Conservation (phyloP, 2,329 filamentous ascomycete species). For the Xylaria digitata region DNA sequence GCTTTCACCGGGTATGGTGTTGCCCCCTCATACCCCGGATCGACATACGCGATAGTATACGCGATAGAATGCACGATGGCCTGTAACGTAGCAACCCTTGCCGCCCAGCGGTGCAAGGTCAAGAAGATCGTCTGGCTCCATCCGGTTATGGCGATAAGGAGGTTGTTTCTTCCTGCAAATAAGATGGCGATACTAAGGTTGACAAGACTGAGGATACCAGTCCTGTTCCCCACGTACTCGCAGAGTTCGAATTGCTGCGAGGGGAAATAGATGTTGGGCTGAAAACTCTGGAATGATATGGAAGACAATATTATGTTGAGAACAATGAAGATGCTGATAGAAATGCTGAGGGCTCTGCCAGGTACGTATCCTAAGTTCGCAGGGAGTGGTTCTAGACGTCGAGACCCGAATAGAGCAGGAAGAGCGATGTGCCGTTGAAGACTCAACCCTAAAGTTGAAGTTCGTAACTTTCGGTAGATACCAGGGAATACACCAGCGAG, state of each 20-base stretch:
- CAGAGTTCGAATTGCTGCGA: constrained; percentile 32
- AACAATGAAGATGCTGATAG: constrained; percentile 32
- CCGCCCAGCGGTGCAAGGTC: constrained; percentile 47
- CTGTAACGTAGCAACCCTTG: constrained; percentile 47
- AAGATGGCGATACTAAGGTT: constrained; percentile 47
- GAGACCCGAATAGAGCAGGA: constrained; percentile 34
- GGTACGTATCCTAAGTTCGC: constrained; percentile 39
- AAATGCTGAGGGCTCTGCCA: constrained; percentile 33
- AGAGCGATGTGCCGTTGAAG: constrained; percentile 33
- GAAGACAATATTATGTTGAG: constrained; percentile 40
- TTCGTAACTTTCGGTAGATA: constrained; percentile 24
- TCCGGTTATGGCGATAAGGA: constrained; percentile 45
- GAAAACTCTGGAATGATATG: constrained; percentile 36
- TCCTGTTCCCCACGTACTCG: constrained; percentile 49
- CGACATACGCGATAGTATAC: constrained; percentile 41
- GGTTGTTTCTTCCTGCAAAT: constrained; percentile 48
- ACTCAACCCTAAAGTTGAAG: constrained; percentile 26
- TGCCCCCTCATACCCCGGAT: constrained; percentile 37
- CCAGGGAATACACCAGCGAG: constrained; percentile 27
- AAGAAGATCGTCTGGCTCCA: constrained; percentile 49
- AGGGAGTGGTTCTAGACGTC: constrained; percentile 36
- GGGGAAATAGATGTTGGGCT: constrained; percentile 37
- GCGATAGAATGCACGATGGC: constrained; percentile 46
- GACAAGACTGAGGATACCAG: constrained; percentile 44
- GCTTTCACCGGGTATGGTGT: constrained; percentile 31